Percentiles rank a stretch among this genome's conserved stretches.
Evolutionary conservation across 2,329 filamentous ascomycete genomes (phyloP).

Genomic region (Epichloe sibirici): DNA sequence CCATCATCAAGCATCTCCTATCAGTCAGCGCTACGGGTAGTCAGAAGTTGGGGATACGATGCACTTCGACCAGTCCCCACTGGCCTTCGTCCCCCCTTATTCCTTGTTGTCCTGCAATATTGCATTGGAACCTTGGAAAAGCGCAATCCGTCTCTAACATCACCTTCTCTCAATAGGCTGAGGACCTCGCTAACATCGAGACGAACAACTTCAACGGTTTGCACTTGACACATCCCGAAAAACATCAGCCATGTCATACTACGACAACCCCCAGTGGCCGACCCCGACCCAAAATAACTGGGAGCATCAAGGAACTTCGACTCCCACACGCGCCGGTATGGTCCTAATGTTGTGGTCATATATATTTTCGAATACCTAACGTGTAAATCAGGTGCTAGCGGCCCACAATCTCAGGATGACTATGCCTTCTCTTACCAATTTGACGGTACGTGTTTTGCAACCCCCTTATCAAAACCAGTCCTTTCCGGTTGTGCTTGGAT

Average conservation of each 20-base stretch:
- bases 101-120: neutral
- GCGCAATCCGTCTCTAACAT: neutral
- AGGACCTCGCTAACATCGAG: neutral
- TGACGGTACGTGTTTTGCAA: conserved; percentile 55
- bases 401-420: conserved; percentile 63
- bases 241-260: conserved; percentile 28
- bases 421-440: conserved; percentile 78
- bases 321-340: conserved; percentile 29
- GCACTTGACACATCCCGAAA: neutral
- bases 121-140: neutral
- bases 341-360: neutral
- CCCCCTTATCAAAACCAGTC: neutral
- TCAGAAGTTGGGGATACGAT: neutral
- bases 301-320: conserved; percentile 31
- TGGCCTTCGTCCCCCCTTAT: neutral
- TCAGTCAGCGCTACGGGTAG: neutral
- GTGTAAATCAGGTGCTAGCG: conserved; percentile 52
- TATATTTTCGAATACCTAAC: conserved; percentile 3
- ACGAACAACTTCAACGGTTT: neutral
- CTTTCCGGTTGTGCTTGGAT: neutral
- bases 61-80: neutral
- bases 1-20: neutral
- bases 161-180: neutral
- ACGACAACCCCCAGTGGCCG: conserved; percentile 32
- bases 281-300: conserved; percentile 28